Base-by-base conservation (phyloP, 495 filamentous ascomycete species). In the Bathelium albidoporum region DNA sequence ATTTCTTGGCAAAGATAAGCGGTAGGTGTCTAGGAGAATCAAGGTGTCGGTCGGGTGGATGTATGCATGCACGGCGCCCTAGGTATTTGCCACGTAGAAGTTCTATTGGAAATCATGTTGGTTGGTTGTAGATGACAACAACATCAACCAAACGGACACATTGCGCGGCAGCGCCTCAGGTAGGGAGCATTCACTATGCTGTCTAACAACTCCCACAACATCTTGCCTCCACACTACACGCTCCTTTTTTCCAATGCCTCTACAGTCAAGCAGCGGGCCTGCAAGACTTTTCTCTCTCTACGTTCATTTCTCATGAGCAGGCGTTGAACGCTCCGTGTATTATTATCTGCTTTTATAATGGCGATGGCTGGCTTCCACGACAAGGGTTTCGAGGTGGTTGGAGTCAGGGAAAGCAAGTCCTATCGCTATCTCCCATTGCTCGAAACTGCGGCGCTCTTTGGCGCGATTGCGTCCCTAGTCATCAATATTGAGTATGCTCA, bases 281-380 rank as follows among this genome's bases (percentile, higher is more conserved):
- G 49, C 24, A 29, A n/a, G 49, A 55, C 49, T 55, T 26, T 55
- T 55, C 29, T 16, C n/a, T 29, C 9, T 0, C 5, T 20, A 55
- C 20, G 29, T 55, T 55, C 49, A 55, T 55, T 55, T 55, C 49
- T 3, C 16, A 55, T 55, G 49, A 55, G 16, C 3, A 3, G 29
- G 49, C 24, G 49, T 55, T 55, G 49, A 55, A 55, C 49, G 49
- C 49, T 55, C 49, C 7, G 5, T 55, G 49, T 55, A n/a, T 55
- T 55, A 55, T 10, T 55, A 55, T 26, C 24, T 55, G 20, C 49
- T 55, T 55, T 55, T 20, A n/a, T 16, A 2, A 9, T 29, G 49
- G 49, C 49, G 2, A 55, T 55, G 49, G 49, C 49, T 55, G 49
- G 49, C 49, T 55, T 55, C 49, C 49, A 55, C 16, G 49, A 55